These are phyloP conservation scores for Graphium sp. DNA, from an alignment of 2,329 filamentous ascomycete genomes.

Conservation along the genomic window DNA sequence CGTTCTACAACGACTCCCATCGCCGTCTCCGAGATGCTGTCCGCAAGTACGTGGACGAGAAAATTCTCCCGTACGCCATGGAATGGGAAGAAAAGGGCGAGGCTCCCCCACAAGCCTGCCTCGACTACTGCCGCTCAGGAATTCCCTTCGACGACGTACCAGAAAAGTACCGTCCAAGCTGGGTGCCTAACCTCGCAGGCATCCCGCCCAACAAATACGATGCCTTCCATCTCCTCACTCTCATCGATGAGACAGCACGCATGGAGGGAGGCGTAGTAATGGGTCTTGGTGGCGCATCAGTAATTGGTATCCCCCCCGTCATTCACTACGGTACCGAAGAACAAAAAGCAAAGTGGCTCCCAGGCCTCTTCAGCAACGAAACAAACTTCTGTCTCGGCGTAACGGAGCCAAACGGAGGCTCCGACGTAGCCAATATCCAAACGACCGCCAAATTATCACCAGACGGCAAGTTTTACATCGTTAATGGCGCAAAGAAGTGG, in stretches of 20 bases:
- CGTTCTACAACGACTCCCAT: conserved; percentile 49
- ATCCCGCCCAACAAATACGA: conserved; percentile 32
- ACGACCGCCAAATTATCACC: conserved; percentile 33
- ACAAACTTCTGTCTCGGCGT: conserved; percentile 47
- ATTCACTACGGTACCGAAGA: conserved; percentile 42
- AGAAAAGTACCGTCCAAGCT: conserved; percentile 17
- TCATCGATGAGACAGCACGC: conserved; percentile 35
- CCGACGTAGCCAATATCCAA: conserved; percentile 45
- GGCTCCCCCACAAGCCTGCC: conserved; percentile 24
- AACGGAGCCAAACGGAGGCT: conserved; percentile 44
- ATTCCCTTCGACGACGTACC: conserved; percentile 18
- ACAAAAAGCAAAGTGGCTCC: conserved; percentile 40
- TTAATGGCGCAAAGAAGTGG: conserved; percentile 55
- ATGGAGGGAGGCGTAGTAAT: conserved; percentile 39
- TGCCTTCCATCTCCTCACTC: conserved; percentile 36
- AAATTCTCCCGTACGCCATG: conserved; percentile 38
- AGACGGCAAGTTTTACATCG: conserved; percentile 34
- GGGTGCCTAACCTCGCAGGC: conserved; percentile 21
- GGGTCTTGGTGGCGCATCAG: conserved; percentile 39
- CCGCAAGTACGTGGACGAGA: conserved; percentile 39
- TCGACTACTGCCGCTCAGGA: conserved; percentile 19
- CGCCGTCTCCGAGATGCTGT: conserved; percentile 36
- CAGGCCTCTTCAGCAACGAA: conserved; percentile 37
- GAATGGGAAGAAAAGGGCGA: conserved; percentile 46
- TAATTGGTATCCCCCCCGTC: conserved; percentile 47